Evolutionary conservation across 192 early-diverging fungal species (phyloP).

Genomic region (Podila horticola): DNA sequence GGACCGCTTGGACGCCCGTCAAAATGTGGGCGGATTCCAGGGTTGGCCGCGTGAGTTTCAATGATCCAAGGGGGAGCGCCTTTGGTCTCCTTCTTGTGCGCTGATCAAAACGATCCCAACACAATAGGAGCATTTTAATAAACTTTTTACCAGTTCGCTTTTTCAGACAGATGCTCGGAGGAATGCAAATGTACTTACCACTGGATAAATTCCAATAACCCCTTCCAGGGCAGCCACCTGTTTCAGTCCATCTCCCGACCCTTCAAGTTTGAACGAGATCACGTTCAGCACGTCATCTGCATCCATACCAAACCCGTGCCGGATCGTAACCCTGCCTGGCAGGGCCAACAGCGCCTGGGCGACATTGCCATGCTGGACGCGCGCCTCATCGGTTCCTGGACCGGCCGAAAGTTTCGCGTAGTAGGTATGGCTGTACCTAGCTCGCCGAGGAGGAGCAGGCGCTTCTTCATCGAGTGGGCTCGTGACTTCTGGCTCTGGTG

Average conservation of each 20-base stretch:
- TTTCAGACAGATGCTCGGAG: background rate
- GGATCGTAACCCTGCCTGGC: constrained; percentile 24
- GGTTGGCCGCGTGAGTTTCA: constrained; percentile 17
- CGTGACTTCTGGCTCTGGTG: background rate
- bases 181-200: constrained; percentile 33
- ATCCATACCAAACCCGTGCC: constrained; percentile 50
- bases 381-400: constrained; percentile 24
- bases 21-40: constrained; percentile 41
- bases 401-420: constrained; percentile 25
- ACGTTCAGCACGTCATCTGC: constrained; percentile 60
- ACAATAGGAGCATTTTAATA: background rate
- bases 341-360: constrained; percentile 4
- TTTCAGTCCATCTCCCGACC: constrained; percentile 21
- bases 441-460: background rate
- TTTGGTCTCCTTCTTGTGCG: constrained; percentile 40
- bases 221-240: constrained; percentile 29
- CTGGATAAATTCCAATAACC: constrained; percentile 60
- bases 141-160: too few species aligned
- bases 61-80: constrained; percentile 24
- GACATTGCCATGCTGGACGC: constrained; percentile 14
- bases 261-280: constrained; percentile 53
- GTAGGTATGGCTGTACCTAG: constrained; percentile 8
- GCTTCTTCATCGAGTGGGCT: background rate
- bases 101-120: constrained; percentile 15
- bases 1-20: constrained; percentile 11